Conservation (phyloP, 1,284 basidiomycete species). For the Austropuccinia psidii region DNA sequence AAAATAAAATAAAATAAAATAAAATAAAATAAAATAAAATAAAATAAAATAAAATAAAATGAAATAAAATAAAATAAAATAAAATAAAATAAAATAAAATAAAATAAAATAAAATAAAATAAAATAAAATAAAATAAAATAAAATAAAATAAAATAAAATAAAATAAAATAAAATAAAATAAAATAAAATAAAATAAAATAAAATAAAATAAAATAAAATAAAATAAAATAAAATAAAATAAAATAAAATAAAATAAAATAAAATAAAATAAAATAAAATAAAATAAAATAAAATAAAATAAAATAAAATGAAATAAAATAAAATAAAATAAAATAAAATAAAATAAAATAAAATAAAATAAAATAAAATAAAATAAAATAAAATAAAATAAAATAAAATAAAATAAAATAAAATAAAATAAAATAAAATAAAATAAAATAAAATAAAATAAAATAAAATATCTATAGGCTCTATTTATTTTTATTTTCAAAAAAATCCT, state of each 20-base stretch:
- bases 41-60: neutral
- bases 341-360: neutral
- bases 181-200: neutral
- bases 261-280: neutral
- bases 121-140: neutral
- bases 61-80: neutral
- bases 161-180: neutral
- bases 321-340: neutral
- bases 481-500: no score
- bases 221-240: neutral
- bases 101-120: neutral
- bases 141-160: neutral
- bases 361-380: neutral
- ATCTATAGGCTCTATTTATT: neutral
- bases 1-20: neutral
- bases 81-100: neutral
- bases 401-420: neutral
- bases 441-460: neutral
- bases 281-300: neutral
- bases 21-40: slow-evolving; percentile 8
- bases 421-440: neutral
- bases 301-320: neutral
- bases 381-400: neutral
- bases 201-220: neutral
- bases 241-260: neutral